Base-by-base conservation (phyloP, 805 yeast species). In the Nakazawaea molendinolei region DNA sequence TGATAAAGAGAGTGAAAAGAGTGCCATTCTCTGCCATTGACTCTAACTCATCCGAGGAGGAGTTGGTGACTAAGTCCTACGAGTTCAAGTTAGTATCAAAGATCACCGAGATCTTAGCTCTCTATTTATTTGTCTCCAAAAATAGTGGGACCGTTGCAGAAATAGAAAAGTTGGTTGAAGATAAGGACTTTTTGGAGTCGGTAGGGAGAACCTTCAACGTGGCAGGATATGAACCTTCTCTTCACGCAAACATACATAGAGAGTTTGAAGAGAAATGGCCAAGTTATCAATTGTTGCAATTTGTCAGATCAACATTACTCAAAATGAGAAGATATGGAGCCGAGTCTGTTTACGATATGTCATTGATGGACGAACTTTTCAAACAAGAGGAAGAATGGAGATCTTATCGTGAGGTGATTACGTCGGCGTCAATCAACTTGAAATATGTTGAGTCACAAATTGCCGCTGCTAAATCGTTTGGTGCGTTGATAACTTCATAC, bases 91-190 rank as follows among this genome's bases (percentile, higher is more conserved):
- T 81, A 31, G 62, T 76, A 7, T 74, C 95, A 1, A 76, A 79
- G 44, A 73, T 84, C 14, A 74, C 85, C 2, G 92, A 85, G 48
- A 76, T 86, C 8, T 63, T 86, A 34, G 86, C 95, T 0, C 62
- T 85, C 28, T 72, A 79, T 31, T 58, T 85, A 15, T 83, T 76
- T 58, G 78, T 78, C 5, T 69, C 78, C 4, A 64, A 67, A 27
- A 65, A 61, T 38, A 65, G 57, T 7, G 49, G 50, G 13, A 62
- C 69, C 28, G 63, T 60, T 34, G 49, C 56, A 16, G 55, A 63
- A 13, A 71, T 83, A 10, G 54, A 64, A 10, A 49, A 61, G 1
- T 52, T 66, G 8, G 49, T 82, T 27, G 50, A 58, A 13, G 51
- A 67, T 3, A 49, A 52, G 3, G 51, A 58, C 5, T 63, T 77